Evolutionary conservation across 805 yeast genomes (phyloP), one percentile per base, ranked within the genome.

Genomic region (Barnettozyma botsteinii): DNA sequence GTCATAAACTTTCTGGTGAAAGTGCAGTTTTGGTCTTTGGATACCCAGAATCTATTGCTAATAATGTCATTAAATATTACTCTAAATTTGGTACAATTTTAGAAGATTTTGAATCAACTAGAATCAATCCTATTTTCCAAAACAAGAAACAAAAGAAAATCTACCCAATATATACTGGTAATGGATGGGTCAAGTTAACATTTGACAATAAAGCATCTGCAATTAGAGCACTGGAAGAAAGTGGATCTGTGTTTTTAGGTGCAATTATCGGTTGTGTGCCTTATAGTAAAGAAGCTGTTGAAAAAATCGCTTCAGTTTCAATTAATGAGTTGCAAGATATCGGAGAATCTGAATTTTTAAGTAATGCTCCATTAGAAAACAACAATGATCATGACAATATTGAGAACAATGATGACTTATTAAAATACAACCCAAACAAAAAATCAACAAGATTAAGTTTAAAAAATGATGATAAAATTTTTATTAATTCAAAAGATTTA

Each of bases 141-240:
- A 45, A 51, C 11, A 57, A 48, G 13, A 31, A 42, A 17, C 37
- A 30, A 24, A 39, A 41, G 11, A 62, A 59, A 43, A 67, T 61
- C 49, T 59, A 65, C 54, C 94, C 96, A 4, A 81, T 91, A 8
- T 84, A 77, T 60, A 73, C 89, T 11, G 98, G 98, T 1, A 74
- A 78, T 33, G 79, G 85, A 29, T 91, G 98, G 98, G 79, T 89
- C n/a, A 85, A 88, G 56, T 58, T 91, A 39, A 89, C 97, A 4
- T 93, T 77, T 59, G 82, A 79, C 42, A 81, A 79, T 43, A 75
- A 83, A 7, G 66, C 81, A 2, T 73, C 89, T 9, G 96, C 95
- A 3, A 60, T 77, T 14, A 77, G 95, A 40, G 96, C 98, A 0
- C 64, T 89, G 32, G 79, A 84, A 48, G 96, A 88, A 55, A 85